Conservation (phyloP, 371 early-diverging fungal genomes). For the Mortierella sp. region DNA sequence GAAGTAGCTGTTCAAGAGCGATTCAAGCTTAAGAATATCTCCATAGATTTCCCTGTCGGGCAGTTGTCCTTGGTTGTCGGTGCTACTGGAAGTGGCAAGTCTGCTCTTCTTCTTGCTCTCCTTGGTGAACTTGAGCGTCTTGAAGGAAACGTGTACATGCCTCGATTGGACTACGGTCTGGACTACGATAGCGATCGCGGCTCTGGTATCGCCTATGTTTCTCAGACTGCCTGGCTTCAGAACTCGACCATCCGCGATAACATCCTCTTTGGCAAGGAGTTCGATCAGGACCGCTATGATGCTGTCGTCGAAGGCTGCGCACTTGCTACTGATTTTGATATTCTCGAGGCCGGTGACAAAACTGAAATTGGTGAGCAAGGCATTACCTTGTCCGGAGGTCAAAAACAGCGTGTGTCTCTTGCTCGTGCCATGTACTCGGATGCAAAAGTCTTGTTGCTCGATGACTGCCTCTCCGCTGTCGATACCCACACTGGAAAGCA, state of each 20-base stretch:
- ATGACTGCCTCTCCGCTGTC: slow-evolving; percentile 88
- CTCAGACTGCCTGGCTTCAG: slow-evolving; percentile 91
- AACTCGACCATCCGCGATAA: slow-evolving; percentile 88
- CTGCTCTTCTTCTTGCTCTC: slow-evolving; percentile 76
- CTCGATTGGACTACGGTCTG: slow-evolving; percentile 57
- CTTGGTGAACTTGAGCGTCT: slow-evolving; percentile 67
- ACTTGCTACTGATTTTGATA: slow-evolving; percentile 79
- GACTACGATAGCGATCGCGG: slow-evolving; percentile 29
- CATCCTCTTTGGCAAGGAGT: slow-evolving; percentile 84
- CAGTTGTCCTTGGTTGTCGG: slow-evolving; percentile 85
- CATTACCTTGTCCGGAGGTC: slow-evolving; percentile 81
- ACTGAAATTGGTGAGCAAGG: slow-evolving; percentile 95
- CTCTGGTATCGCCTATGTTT: slow-evolving; percentile 78
- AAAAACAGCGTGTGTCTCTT: slow-evolving; percentile 85
- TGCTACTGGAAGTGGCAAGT: slow-evolving; percentile 84
- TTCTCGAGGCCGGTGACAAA: slow-evolving; percentile 85
- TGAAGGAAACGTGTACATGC: slow-evolving; percentile 61
- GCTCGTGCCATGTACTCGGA: slow-evolving; percentile 88
- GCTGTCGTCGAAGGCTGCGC: slow-evolving; percentile 75
- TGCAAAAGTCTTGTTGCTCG: slow-evolving; percentile 79
- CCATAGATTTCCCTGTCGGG: slow-evolving; percentile 69
- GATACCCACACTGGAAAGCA: slow-evolving; percentile 92
- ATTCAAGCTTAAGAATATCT: slow-evolving; percentile 65
- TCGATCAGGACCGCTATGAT: slow-evolving; percentile 73
- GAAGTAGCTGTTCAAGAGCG: slow-evolving; percentile 41